Base-by-base conservation (phyloP, 495 filamentous ascomycete species). In the Aspergillus diversus region DNA sequence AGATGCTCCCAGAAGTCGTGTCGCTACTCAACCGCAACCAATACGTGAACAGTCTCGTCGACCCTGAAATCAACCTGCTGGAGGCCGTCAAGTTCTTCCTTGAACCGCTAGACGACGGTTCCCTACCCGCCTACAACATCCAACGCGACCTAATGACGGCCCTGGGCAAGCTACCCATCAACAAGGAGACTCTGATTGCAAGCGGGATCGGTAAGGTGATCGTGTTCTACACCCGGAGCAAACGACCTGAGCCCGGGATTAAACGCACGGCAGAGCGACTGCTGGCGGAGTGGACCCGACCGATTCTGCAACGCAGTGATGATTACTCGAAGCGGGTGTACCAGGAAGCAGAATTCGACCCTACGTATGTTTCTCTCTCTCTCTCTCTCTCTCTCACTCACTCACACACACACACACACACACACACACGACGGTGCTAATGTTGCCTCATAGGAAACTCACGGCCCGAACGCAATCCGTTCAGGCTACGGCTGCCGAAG, bases 51-150 rank as follows among this genome's bases (percentile, higher is more conserved):
- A 84, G 87, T 64, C 87, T 97, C 60, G 88, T 97, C 61, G 96
- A 99, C 65, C 93, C 93, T 0, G 93, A 97, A 67, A 95, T 89
- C 71, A 97, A 97, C 77, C 87, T 99, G 64, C 83, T 99, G 34
- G 92, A 96, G 74, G 91, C 92, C 3, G 92, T 99, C 66, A 90
- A 91, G 68, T 97, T 94, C 84, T 98, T 98, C 86, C 88, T 99
- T 12, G 96, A 99, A 71, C 96, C 96, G 5, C 85, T 97, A 47
- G 90, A 92, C 61, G 93, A 97, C 69, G 95, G 93, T 63, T 90
- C 90, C 49, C 81, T 99, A 32, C 95, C 96, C 0, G 93, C 95
- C 32, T 98, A 97, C 80, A 93, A 91, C 70, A 97, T 99, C 71
- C 96, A 99, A 79, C 91, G 92, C 52, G 92, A 97, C 65, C 85